phyloP scores from a whole-genome alignment of 73 alveolate species.

The Stentor coeruleus region DNA sequence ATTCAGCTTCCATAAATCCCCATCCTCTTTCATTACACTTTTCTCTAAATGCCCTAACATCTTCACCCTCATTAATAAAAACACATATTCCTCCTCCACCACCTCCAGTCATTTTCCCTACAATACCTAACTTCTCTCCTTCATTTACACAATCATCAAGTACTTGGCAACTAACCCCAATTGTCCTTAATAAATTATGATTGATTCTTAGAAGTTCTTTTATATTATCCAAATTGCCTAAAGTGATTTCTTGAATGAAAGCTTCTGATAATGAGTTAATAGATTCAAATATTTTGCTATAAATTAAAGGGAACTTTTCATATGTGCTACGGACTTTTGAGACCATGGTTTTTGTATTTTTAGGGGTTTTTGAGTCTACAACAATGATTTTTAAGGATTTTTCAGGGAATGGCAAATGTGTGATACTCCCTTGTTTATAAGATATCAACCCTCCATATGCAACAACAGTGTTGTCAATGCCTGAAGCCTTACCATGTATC shows the following conservation, averaged over 20 bases:
- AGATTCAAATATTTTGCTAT: background rate
- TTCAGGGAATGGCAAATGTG: background rate
- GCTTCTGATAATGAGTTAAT: background rate
- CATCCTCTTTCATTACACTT: background rate
- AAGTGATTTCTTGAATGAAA: background rate
- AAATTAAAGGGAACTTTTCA: background rate
- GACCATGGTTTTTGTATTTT: slow-evolving; percentile 5
- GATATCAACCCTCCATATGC: slow-evolving; percentile 24
- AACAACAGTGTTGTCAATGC: slow-evolving; percentile 19
- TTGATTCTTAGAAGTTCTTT: background rate
- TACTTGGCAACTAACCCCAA: background rate
- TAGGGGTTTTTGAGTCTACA: background rate
- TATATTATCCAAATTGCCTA: background rate
- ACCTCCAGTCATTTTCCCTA: slow-evolving; percentile 23
- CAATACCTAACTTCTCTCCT: background rate
- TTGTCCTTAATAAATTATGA: background rate
- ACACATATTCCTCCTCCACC: slow-evolving; percentile 23
- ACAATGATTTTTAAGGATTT: background rate
- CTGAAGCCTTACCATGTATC: slow-evolving; percentile 29
- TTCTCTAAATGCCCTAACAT: background rate
- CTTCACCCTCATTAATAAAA: background rate
- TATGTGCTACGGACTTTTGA: background rate
- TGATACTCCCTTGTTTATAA: slow-evolving; percentile 7
- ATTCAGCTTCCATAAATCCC: background rate
- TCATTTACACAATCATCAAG: background rate